Evolutionary conservation across 306 rosid species (phyloP), one percentile per base, ranked within the genome.

Genomic region (Elaeagnus macrophylla): DNA sequence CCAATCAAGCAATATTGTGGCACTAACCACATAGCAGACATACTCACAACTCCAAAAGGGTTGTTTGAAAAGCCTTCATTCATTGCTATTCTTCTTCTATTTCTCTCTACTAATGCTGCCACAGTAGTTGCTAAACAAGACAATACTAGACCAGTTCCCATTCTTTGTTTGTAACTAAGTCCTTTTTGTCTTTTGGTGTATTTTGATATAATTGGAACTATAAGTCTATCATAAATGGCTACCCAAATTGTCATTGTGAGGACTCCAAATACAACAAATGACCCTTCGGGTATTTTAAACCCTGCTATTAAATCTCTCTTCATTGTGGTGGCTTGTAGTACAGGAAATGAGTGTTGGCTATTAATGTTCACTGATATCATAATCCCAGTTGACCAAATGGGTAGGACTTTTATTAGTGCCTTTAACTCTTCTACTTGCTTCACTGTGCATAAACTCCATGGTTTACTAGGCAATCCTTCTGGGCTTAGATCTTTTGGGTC

Each of bases 361-460:
- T 10, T 60, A 35, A 60, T 6, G 53, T 12, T 14, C 19, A 39
- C 54, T 11, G 58, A 9, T 12, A 65, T 37, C 25, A 65, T 42
- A 35, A 71, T 59, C 20, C 62, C 76, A 12, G 76, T 53, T 8
- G 76, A 57, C 71, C 71, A 71, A 1, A 71, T 9, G 17, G 76
- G 67, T 14, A 71, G 18, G 39, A 71, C 37, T 44, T 46, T 12
- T 42, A 71, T 40, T 15, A 71, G n/a, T 35, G 37, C 36, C n/a
- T 71, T 65, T 5, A 71, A 51, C 18, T 46, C 59, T 48, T 71
- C 62, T 35, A 81, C 79, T 68, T 81, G 73, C 53, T 64, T 64
- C 7, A 81, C 75, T 7, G 82, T 69, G 76, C 88, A 81, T 25
- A 72, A 55, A 51, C 51, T 75, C 88, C 79, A 72, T 19, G 84